Evolutionary conservation across 495 filamentous ascomycete genomes (phyloP), one percentile per base, ranked within the genome.

Genomic region (Achaetomiella virescens): DNA sequence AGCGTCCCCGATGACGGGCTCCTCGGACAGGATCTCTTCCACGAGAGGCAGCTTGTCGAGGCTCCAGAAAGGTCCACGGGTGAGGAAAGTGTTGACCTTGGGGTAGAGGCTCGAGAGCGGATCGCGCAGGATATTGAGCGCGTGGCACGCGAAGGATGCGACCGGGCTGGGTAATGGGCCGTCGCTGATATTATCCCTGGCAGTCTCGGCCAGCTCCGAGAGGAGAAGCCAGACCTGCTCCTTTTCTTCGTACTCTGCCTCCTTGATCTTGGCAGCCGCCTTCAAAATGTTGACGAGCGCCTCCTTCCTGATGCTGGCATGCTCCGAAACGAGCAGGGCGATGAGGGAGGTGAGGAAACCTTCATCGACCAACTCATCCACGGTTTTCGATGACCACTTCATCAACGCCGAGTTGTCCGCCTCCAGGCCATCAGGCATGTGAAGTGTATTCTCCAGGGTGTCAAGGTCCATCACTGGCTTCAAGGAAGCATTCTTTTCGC

Each of bases 21-120:
- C 77, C 45, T 83, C 80, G 3, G 85, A 72, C 51, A 95, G 67
- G 41, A 93, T 82, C 60, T 81, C 82, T 57, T 89, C 78, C 38
- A 93, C 81, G 64, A 89, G 83, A 1, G 90, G 91, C 46, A 96
- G 75, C 65, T 85, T 86, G 38, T 84, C 78, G 17, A 86, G 57
- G 22, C 83, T 78, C 87, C 92, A 95, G 9, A 74, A 64, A 2
- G 93, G 91, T 0, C 83, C 78, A 45, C 81, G 82, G 37, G 86
- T 84, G 42, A 98, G 80, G 67, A 92, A 92, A 21, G 78, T 77
- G 74, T 96, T 96, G 74, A 92, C 73, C 63, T 95, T 95, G 27
- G 82, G 79, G 63, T 96, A 98, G 36, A 97, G 78, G 56, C 82
- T 83, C 62, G 96, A 88, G 41, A 87, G 74, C 9, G 93, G 92